Evolutionary conservation across 148 eudicot species (phyloP).

Genomic region (Fagopyrum tataricum): DNA sequence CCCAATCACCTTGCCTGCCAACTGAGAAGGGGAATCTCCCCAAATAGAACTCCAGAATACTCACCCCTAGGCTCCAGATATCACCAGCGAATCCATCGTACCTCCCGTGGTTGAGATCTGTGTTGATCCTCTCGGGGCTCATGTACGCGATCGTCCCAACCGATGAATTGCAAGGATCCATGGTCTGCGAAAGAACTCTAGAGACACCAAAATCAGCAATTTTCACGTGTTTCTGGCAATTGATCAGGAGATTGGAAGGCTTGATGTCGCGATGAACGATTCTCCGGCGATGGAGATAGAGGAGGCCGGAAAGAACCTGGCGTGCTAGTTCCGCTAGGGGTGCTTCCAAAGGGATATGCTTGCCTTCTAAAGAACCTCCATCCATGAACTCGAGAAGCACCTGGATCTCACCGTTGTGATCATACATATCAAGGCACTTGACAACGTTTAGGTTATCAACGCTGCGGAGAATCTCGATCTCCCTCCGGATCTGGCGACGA

Average conservation of each 20-base stretch:
- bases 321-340: conserved; percentile 43
- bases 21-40: conserved; percentile 69
- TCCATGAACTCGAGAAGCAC: conserved; percentile 76
- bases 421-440: conserved; percentile 58
- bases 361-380: conserved; percentile 58
- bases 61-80: conserved; percentile 86
- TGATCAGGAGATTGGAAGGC: conserved; percentile 63
- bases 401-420: conserved; percentile 73
- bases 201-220: conserved; percentile 81
- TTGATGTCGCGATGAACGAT: conserved; percentile 84
- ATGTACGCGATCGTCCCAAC: conserved; percentile 88
- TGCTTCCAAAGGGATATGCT: conserved; percentile 36
- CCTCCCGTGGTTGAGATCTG: conserved; percentile 70
- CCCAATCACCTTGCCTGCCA: conserved; percentile 73
- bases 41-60: conserved; percentile 64
- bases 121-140: conserved; percentile 79
- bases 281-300: conserved; percentile 48
- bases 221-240: conserved; percentile 38
- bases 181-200: conserved; percentile 55
- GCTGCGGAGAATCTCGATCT: conserved; percentile 72
- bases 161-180: conserved; percentile 80
- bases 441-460: conserved; percentile 69
- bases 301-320: conserved; percentile 53
- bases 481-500: conserved; percentile 71
- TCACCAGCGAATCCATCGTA: conserved; percentile 82